Evolutionary conservation across 1,139 yeast species (phyloP), one percentile per base, ranked within the genome.

Genomic region (Candida albicans): DNA sequence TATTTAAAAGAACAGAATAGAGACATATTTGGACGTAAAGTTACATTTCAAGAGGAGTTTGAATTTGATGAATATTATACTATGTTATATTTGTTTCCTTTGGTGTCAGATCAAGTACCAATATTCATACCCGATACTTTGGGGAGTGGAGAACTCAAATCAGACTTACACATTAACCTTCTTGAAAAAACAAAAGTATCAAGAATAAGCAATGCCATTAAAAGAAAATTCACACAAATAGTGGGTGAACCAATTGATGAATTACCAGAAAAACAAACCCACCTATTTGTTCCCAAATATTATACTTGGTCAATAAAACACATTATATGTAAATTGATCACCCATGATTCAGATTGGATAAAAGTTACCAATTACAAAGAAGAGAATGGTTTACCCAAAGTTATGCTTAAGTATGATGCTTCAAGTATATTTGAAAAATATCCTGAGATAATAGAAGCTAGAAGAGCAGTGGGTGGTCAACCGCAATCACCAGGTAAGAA

Each of bases 11-110:
- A 37, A 8, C 48, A 55, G 11, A 49, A 64, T 4, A 47, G 57
- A 37, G 58, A 53, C 8, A 56, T 66, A 2, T 65, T 65, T 50
- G 67, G 62, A 13, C 43, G 64, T n/a, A 45, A 45, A 22, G 42
- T 55, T 6, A 52, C 46, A 0, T 41, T 59, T 9, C 43, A 51
- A 5, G 48, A 50, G 10, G 41, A 40, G 6, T 36, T 64, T 11
- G 31, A 14, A 24, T 50, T 65, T 22, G 61, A 62, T 33, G 65
- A 59, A 37, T 51, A 57, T 39, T 53, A 42, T 31, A 51, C 62
- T 4, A 43, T 64, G 45, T 45, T 62, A 12, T 65, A 65, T 48
- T 42, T 63, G 12, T 62, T 55, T 38, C 70, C 70, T 1, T 44
- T 59, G 8, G 61, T 65, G 0, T 54, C 55, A 35, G 47, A 45